These are phyloP conservation scores for Stylosanthes scabra DNA, from an alignment of 331 rosid genomes.

Conservation along the genomic window DNA sequence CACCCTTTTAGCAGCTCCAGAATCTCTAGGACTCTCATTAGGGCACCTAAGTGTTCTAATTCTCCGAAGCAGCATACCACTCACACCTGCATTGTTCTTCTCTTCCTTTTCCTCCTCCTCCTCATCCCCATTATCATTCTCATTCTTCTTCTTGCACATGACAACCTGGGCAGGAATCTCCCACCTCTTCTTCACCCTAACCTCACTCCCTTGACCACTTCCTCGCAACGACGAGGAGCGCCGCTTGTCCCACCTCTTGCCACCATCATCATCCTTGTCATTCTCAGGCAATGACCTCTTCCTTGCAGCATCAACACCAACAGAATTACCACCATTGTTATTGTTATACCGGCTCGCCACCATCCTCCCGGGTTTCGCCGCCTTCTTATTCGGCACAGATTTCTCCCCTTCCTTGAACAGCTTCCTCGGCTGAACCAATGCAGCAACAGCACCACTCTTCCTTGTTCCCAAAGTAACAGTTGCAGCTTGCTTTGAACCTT, in stretches of 20 bases:
- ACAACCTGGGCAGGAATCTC: conserved; percentile 62
- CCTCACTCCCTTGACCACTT: conserved; percentile 8
- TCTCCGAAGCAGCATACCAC: conserved; percentile 64
- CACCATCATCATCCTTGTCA: conserved; percentile 45
- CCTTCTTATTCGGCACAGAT: conserved; percentile 47
- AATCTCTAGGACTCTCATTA: conserved; percentile 74
- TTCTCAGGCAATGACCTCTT: conserved; percentile 82
- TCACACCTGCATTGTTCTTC: not conserved
- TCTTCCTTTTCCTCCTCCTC: conserved; percentile 10
- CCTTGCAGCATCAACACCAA: conserved; percentile 55
- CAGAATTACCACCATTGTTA: conserved; percentile 29
- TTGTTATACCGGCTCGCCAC: conserved; percentile 83
- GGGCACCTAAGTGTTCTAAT: conserved; percentile 56
- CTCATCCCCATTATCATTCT: conserved; percentile 24
- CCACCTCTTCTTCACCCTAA: conserved; percentile 66
- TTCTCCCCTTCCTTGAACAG: conserved; percentile 77
- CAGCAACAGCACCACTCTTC: conserved; percentile 43
- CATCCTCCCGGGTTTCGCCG: conserved; percentile 67
- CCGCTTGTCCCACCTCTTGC: conserved; percentile 56
- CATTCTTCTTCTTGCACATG: conserved; percentile 37
- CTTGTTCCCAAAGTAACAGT: conserved; percentile 51
- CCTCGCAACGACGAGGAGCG: conserved; percentile 35
- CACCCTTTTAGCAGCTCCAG: conserved; percentile 85
- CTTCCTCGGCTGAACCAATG: conserved; percentile 75
- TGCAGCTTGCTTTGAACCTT: conserved; percentile 53